Conservation (phyloP, 2,329 filamentous ascomycete genomes). For the Rhexocercosporidium sp. region DNA sequence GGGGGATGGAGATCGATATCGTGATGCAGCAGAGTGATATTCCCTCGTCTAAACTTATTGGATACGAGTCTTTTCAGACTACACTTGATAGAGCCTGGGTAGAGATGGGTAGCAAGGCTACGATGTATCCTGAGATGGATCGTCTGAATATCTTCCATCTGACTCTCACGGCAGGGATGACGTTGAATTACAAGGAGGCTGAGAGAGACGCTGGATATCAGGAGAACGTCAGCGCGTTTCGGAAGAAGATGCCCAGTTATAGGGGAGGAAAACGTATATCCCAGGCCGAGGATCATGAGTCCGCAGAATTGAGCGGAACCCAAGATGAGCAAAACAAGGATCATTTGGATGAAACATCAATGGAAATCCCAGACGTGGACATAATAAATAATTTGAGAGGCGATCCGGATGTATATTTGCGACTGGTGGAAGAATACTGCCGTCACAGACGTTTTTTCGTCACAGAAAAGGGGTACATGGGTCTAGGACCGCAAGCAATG, state of each 20-base stretch:
- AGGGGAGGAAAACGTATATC: not conserved
- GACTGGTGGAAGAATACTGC: not conserved
- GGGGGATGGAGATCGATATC: not conserved
- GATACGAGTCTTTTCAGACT: not conserved
- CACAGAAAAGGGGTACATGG: conserved; percentile 21
- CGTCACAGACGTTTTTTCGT: conserved; percentile 4
- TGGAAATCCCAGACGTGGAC: not conserved
- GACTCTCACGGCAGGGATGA: conserved; percentile 3
- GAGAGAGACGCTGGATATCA: not conserved
- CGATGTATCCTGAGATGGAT: not conserved
- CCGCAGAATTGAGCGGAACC: no score
- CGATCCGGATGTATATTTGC: not conserved
- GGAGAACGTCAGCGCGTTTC: not conserved
- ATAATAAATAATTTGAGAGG: not conserved
- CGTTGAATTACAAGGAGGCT: not conserved
- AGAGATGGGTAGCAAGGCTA: not conserved
- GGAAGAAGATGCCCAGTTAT: not conserved
- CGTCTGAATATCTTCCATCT: not conserved
- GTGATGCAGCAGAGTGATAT: not conserved
- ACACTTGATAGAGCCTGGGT: not conserved
- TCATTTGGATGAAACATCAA: not conserved
- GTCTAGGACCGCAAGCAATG: conserved; percentile 7
- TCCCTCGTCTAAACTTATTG: not conserved
- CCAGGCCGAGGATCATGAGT: not conserved
- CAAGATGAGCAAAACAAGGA: not conserved